Base-by-base conservation (phyloP, 768 basidiomycete genomes). In the Artomyces pyxidatus region DNA sequence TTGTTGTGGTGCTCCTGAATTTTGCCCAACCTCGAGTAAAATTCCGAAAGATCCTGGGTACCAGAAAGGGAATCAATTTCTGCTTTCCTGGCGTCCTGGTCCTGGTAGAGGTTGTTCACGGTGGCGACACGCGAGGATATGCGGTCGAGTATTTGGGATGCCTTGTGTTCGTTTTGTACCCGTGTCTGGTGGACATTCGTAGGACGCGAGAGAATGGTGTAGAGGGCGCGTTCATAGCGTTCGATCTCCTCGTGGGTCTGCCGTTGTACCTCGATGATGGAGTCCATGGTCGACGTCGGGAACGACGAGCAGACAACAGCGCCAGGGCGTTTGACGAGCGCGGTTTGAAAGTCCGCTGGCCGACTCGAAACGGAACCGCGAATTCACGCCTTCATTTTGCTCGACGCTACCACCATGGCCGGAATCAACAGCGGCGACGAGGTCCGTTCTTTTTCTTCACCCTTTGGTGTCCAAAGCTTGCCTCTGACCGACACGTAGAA, bases 241-340 rank as follows among this genome's bases (percentile, higher is more conserved):
- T 99, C 95, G 22, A 92, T 77, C 65, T 97, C 94, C 68, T 97
- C 93, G 68, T 98, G 95, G 11, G 85, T 88, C 60, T 93, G 92
- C 45, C 95, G 83, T 62, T 95, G 88, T n/a, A 88, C 71, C 69
- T 99, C 95, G 63, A 97, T 74, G 60, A 90, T 73, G 40, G 90
- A 93, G 76, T 97, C 92, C 94, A 96, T 96, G 38, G 50, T 50
- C 28, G 41, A n/a, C 38, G 40, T 21, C 17, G 55, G n/a, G 37
- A 35, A 42, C 38, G 22, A 46, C 28, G 42, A 28, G 27, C 23
- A 26, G 39, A 37, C n/a, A 49, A 32, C 32, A 53, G 45, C n/a
- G n/a, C n/a, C n/a, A n/a, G 42, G 47, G 19, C 45, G 37, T 32
- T 25, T 30, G 49, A 47, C 29, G 28, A 28, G 43, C 51, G 35